These are phyloP conservation scores for Metschnikowia orientalis DNA, from an alignment of 805 yeast genomes.

Conservation along the genomic window DNA sequence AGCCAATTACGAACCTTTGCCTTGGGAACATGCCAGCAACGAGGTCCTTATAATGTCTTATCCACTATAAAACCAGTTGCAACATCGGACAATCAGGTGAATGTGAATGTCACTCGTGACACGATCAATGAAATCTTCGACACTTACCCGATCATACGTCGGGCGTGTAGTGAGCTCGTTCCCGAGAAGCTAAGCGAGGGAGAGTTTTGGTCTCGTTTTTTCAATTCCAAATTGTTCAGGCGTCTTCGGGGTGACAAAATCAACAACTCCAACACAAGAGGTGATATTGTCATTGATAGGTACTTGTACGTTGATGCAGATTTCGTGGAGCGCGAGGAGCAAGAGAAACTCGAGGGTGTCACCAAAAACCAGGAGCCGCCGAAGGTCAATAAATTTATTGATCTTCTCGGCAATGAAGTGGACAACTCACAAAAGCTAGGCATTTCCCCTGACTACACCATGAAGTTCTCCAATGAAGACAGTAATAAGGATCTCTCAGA, in stretches of 20 bases:
- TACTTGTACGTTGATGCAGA: constrained; percentile 71
- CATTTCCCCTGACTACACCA: constrained; percentile 82
- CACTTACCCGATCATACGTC: constrained; percentile 86
- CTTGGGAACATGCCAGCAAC: constrained; percentile 72
- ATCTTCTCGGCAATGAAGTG: constrained; percentile 73
- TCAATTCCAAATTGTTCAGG: constrained; percentile 83
- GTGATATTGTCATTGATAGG: constrained; percentile 80
- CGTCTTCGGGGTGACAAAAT: constrained; percentile 85
- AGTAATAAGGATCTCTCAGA: constrained; percentile 6
- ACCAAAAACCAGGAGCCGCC: constrained; percentile 27
- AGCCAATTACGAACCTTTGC: constrained; percentile 83
- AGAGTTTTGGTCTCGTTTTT: constrained; percentile 94
- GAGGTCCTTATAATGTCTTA: constrained; percentile 90
- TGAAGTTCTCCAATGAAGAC: constrained; percentile 59
- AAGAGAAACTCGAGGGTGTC: constrained; percentile 27
- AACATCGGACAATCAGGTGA: constrained; percentile 86
- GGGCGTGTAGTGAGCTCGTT: constrained; percentile 86
- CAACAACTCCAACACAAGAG: constrained; percentile 62
- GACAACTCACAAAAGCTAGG: constrained; percentile 77
- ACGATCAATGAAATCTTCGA: constrained; percentile 85
- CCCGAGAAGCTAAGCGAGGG: constrained; percentile 79
- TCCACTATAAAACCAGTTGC: constrained; percentile 94
- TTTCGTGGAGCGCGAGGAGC: constrained; percentile 32
- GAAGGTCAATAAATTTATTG: constrained; percentile 68
- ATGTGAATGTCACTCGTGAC: constrained; percentile 87